Base-by-base conservation (phyloP, 163 green algal genomes). In the Scenedesmus sp. region DNA sequence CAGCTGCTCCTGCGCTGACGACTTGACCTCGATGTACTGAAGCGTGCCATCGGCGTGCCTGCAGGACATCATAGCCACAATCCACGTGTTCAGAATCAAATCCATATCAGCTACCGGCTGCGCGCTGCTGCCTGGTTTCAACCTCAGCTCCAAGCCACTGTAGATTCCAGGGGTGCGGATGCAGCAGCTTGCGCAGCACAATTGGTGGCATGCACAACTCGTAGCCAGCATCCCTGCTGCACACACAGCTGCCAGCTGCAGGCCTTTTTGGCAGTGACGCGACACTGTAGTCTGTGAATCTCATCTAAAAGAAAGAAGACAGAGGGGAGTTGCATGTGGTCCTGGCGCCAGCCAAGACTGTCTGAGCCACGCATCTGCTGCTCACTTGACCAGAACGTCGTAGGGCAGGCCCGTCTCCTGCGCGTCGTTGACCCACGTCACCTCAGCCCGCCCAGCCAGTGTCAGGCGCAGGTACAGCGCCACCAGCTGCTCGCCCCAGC, bases 381-480 rank as follows among this genome's bases (percentile, higher is more conserved):
- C 81, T 26, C 88, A 88, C 52, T n/a, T 55, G 6, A 94, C 84
- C 62, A 93, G 84, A 8, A 95, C 86, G 92, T 94, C 93, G 84
- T 95, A 95, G 12, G 94, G 92, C 81, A 94, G 55, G 70, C 70
- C 79, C 10, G 74, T 94, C 88, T 95, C 94, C 12, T 84, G 66
- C 10, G 92, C 89, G 23, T 93, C 70, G 23, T 95, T 95, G 54
- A 95, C 90, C 94, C 94, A 95, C 64, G 86, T 73, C 88, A 94
- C 91, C 0, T 90, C 87, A 9, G 85, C 88, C 1, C 34, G 18
- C 18, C 56, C 60, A n/a, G 54, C 15, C 12, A 87, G 73, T 8
- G 76, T n/a, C 55, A 95, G 82, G 34, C 76, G 84, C 4, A 84
- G 73, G 83, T 84, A 93, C 18, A 90, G 77, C 18, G 66, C 86